Percentiles rank a stretch among this genome's conserved stretches.
These are phyloP conservation scores for Phialophora macrospora DNA, from an alignment of 2,329 filamentous ascomycete species.

Conservation along the genomic window DNA sequence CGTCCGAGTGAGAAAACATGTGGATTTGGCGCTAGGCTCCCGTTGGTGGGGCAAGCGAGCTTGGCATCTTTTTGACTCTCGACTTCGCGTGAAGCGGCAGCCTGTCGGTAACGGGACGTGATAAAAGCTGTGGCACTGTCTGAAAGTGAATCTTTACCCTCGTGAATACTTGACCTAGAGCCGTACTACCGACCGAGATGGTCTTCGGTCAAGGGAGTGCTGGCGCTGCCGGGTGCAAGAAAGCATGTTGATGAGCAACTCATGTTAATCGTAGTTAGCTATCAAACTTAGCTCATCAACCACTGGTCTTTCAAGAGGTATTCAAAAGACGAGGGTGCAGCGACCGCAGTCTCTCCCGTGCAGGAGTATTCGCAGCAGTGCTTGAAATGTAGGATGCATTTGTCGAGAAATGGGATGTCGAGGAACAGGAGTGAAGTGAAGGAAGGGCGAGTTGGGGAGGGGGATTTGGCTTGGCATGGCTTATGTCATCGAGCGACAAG, in stretches of 20 bases:
- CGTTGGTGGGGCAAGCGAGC: conserved; percentile 13
- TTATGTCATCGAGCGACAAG: conserved; percentile 18
- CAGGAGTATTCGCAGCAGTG: not conserved
- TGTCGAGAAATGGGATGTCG: not conserved
- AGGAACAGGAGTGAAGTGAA: not conserved
- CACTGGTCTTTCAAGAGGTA: not conserved
- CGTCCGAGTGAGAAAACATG: conserved; percentile 18
- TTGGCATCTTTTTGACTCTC: conserved; percentile 2
- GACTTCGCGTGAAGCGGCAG: not conserved
- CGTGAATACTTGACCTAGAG: not conserved
- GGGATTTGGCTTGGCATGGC: conserved; percentile 17
- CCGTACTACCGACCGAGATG: not conserved
- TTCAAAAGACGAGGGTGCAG: not conserved
- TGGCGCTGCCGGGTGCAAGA: not conserved
- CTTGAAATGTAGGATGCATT: not conserved
- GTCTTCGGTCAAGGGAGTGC: not conserved
- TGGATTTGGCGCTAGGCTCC: conserved; percentile 22
- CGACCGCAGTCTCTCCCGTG: not conserved
- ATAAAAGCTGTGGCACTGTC: not conserved
- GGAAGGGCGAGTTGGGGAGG: not conserved
- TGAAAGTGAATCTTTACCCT: not conserved
- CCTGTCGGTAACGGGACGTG: not conserved
- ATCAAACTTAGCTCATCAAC: not conserved
- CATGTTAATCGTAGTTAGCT: not conserved
- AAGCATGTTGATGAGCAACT: not conserved